Base-by-base conservation (phyloP, 805 yeast genomes). In the Wickerhamiella lipophila region DNA sequence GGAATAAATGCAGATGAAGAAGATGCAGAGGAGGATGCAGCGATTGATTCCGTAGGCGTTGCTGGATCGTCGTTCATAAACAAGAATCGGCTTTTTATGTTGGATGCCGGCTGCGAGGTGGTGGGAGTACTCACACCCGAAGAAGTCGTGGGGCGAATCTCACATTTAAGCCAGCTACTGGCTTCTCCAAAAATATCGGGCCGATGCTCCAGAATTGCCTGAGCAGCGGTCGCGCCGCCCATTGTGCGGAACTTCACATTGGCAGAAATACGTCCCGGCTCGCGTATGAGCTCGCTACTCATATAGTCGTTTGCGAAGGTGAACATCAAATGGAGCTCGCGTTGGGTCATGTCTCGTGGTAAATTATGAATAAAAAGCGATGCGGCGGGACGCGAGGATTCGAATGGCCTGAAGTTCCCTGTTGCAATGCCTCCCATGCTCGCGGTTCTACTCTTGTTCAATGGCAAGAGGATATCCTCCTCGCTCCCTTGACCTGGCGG, bases 301-400 rank as follows among this genome's bases (percentile, higher is more conserved):
- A 63, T 30, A 48, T 60, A 67, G 35, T 66, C 71, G 3, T 60
- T 59, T 13, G 70, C 71, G 50, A 67, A 63, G 9, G 70, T 61
- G 50, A 68, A 68, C 47, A 68, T 52, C 30, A 66, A 55, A 13
- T 60, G 59, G 45, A 68, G 60, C 53, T 68, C 72, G 16, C 69
- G 65, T 16, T 54, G 51, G 15, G 68, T 56, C 39, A 67, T 46
- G 47, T 68, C 68, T 23, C 61, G 58, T 0, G 72, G 71, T 26
- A 68, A 50, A 49, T 65, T 64, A 29, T 55, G 53, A 25, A 65
- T 55, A 13, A 57, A 52, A 8, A 64, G 53, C 6, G 61, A 23
- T 1, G 53, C 51, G 6, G 36, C 26, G 25, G 42, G 16, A 38
- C 42, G 26, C 16, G 29, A 25, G 5, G 34, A 36, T 19, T 41